Percentiles rank a stretch among this genome's conserved stretches.
phyloP scores from a whole-genome alignment of 495 filamentous ascomycete species.

The Alectoria sarmentosa region DNA sequence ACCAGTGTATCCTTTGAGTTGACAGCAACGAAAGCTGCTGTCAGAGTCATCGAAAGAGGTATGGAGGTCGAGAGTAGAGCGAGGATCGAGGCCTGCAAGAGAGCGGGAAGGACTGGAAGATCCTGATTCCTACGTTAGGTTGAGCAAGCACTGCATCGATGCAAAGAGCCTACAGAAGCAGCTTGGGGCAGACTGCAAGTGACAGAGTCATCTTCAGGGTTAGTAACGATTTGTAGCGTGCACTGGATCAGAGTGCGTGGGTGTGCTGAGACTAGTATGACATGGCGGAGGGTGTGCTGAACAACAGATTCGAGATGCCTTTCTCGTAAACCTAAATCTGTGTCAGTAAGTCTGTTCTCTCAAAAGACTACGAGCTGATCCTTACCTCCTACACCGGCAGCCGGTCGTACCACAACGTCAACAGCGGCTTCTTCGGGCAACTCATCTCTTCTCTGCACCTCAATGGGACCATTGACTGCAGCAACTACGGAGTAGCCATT shows the following conservation, averaged over 20 bases:
- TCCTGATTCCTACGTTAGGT: slow-evolving; percentile 44
- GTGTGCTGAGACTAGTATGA: slow-evolving; percentile 61
- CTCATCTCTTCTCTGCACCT: slow-evolving; percentile 79
- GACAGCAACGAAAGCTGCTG: slow-evolving; percentile 56
- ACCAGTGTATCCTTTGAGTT: slow-evolving; percentile 44
- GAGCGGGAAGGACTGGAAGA: slow-evolving; percentile 63
- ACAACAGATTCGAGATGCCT: slow-evolving; percentile 66
- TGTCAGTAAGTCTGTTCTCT: slow-evolving; percentile 30
- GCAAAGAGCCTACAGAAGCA: slow-evolving; percentile 22
- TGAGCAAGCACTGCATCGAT: slow-evolving; percentile 19
- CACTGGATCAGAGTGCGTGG: slow-evolving; percentile 62
- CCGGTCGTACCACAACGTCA: slow-evolving; percentile 84
- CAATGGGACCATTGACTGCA: slow-evolving; percentile 87
- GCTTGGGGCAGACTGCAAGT: slow-evolving; percentile 34
- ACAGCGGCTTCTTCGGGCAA: slow-evolving; percentile 83
- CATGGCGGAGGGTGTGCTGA: slow-evolving; percentile 56
- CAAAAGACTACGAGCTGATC: slow-evolving; percentile 32
- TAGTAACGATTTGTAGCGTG: slow-evolving; percentile 54
- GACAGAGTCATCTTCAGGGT: slow-evolving; percentile 48
- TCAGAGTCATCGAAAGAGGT: slow-evolving; percentile 63
- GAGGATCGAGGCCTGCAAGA: slow-evolving; percentile 65
- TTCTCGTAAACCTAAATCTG: slow-evolving; percentile 56
- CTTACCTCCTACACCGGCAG: slow-evolving; percentile 74
- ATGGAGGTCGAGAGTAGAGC: slow-evolving; percentile 71
- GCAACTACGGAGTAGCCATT: slow-evolving; percentile 76